Conservation (phyloP, 2,329 filamentous ascomycete species). For the Geoglossum cookeanum region DNA sequence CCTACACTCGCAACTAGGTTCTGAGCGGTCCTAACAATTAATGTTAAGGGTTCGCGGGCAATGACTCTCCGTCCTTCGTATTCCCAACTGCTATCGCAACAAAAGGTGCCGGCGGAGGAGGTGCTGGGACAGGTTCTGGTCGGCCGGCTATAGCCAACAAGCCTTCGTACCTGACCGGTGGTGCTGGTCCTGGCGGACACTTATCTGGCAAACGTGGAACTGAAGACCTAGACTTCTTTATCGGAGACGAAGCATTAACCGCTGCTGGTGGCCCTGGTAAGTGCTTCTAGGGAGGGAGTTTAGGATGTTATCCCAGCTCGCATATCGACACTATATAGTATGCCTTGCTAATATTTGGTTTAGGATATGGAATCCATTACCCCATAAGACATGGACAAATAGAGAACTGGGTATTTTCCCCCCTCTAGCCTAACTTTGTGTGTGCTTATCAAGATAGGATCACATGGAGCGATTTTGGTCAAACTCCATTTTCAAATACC, state of each 20-base stretch:
- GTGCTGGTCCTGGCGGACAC: constrained; percentile 65
- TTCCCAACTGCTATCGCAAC: constrained; percentile 98
- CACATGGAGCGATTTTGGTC: constrained; percentile 99
- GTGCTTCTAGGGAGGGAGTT: constrained; percentile 7
- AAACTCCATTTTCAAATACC: constrained; percentile 99
- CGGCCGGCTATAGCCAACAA: constrained; percentile 85
- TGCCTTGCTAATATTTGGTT: constrained; percentile 10
- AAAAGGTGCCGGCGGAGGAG: constrained; percentile 54
- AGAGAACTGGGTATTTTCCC: constrained; percentile 69
- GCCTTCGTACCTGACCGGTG: constrained; percentile 83
- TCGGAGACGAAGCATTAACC: constrained; percentile 84
- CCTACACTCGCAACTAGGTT: background rate
- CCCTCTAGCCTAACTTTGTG: constrained; percentile 2
- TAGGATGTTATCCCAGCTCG: background rate
- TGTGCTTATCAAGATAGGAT: constrained; percentile 37
- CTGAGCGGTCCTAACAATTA: constrained; percentile 2
- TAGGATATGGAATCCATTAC: constrained; percentile 90
- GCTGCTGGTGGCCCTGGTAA: constrained; percentile 66
- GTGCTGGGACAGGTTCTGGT: constrained; percentile 62
- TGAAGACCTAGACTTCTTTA: constrained; percentile 96
- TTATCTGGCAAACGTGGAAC: constrained; percentile 84
- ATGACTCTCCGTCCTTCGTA: constrained; percentile 97
- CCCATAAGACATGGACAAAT: constrained; percentile 96
- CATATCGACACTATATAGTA: background rate
- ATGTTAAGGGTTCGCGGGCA: constrained; percentile 75